Evolutionary conservation across 345 rosid species (phyloP).

Genomic region (Murraya koenigii): DNA sequence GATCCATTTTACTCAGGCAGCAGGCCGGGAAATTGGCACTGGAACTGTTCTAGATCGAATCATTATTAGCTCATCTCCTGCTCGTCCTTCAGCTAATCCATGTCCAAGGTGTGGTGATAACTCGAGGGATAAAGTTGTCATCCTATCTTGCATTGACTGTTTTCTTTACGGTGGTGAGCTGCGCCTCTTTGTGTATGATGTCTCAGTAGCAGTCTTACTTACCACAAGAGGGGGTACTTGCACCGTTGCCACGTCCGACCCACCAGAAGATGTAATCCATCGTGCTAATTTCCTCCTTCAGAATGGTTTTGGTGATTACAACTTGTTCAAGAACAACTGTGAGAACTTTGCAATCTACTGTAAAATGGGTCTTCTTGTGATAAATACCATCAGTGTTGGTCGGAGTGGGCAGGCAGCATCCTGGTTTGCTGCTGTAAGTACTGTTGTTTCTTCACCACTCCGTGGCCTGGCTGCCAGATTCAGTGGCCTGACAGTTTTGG

Average conservation of each 20-base stretch:
- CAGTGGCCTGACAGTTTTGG: constrained; percentile 51
- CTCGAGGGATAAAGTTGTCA: constrained; percentile 45
- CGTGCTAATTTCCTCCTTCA: constrained; percentile 52
- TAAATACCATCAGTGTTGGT: constrained; percentile 46
- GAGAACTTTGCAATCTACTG: constrained; percentile 78
- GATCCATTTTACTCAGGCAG: constrained; percentile 71
- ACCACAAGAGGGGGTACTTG: constrained; percentile 77
- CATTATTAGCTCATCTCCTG: constrained; percentile 43
- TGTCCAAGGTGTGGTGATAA: constrained; percentile 61
- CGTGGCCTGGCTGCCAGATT: constrained; percentile 48
- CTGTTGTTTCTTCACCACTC: constrained; percentile 44
- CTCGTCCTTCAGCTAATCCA: constrained; percentile 35
- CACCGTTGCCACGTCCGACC: constrained; percentile 60
- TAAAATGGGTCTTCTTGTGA: constrained; percentile 59
- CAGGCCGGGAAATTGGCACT: constrained; percentile 57
- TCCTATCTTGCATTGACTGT: constrained; percentile 68
- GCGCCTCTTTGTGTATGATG: constrained; percentile 53
- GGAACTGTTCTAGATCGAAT: constrained; percentile 61
- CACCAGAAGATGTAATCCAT: constrained; percentile 49
- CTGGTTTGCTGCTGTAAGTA: constrained; percentile 47
- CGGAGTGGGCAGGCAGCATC: constrained; percentile 73
- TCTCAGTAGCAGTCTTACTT: constrained; percentile 41
- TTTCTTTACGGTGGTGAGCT: constrained; percentile 63
- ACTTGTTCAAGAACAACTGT: constrained; percentile 69
- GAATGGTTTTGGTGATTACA: constrained; percentile 73